phyloP scores from a whole-genome alignment of 495 filamentous ascomycete species.

The Cryomyces minteri region DNA sequence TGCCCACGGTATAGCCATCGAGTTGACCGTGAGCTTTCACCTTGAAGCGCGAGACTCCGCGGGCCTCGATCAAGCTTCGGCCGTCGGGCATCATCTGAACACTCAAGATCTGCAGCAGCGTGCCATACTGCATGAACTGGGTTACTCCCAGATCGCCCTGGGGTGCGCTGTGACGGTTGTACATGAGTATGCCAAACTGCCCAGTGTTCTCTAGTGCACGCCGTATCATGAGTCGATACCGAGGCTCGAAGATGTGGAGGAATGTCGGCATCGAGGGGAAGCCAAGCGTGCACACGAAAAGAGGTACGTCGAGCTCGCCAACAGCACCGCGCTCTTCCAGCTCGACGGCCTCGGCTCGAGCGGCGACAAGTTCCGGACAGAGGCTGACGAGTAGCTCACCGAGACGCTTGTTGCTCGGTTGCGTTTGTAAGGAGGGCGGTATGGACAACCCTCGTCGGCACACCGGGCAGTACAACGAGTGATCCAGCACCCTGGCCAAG shows the following conservation, averaged over 20 bases:
- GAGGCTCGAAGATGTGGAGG: constrained; percentile 78
- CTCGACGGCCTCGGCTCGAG: constrained; percentile 31
- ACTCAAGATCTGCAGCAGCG: constrained; percentile 53
- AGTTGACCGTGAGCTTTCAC: constrained; percentile 40
- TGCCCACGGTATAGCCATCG: constrained; percentile 64
- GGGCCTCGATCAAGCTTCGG: constrained; percentile 58
- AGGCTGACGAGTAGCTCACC: constrained; percentile 38
- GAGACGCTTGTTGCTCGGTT: constrained; percentile 45
- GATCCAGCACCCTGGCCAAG: constrained; percentile 51
- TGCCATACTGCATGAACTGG: constrained; percentile 58
- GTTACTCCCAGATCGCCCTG: constrained; percentile 39
- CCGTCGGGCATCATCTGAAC: constrained; percentile 61
- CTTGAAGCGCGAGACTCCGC: constrained; percentile 57
- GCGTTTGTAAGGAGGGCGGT: constrained; percentile 30
- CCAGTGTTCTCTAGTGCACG: constrained; percentile 52
- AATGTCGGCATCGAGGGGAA: constrained; percentile 74
- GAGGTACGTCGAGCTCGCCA: constrained; percentile 40
- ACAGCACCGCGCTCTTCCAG: constrained; percentile 30
- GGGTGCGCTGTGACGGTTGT: constrained; percentile 33
- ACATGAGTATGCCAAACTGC: constrained; percentile 73
- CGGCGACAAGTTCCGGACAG: constrained; percentile 44
- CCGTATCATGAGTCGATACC: constrained; percentile 75
- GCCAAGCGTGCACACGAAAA: constrained; percentile 68
- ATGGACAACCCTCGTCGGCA: constrained; percentile 53
- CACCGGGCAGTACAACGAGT: constrained; percentile 58